Percentiles rank a stretch among this genome's conserved stretches.
phyloP scores from a whole-genome alignment of 768 basidiomycete genomes.

The Tubosaeta sp. region DNA sequence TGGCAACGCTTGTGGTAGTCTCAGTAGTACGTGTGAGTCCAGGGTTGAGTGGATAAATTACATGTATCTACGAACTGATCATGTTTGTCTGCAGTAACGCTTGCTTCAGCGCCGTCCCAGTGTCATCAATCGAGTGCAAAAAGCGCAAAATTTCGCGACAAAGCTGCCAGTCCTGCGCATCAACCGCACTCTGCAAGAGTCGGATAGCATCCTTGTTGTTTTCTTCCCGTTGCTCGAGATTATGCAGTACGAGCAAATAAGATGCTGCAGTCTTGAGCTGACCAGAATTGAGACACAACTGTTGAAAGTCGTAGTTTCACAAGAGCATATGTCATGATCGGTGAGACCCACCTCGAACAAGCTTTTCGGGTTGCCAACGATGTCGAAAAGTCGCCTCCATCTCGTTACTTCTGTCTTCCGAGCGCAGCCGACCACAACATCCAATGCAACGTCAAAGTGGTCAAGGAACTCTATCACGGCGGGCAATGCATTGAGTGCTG shows the following conservation, averaged over 20 bases:
- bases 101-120: conserved; percentile 62
- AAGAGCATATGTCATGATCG: not conserved
- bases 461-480: conserved; percentile 87
- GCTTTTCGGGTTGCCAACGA: conserved; percentile 85
- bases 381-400: conserved; percentile 85
- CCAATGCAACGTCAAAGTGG: conserved; percentile 85
- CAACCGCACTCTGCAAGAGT: conserved; percentile 71
- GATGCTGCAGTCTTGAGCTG: conserved; percentile 86
- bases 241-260: conserved; percentile 91
- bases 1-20: too few species aligned
- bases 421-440: conserved; percentile 94
- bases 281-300: conserved; percentile 72
- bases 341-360: conserved; percentile 75
- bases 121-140: conserved; percentile 87
- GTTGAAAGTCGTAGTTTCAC: not conserved
- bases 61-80: conserved; percentile 4
- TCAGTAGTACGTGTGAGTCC: too few species aligned
- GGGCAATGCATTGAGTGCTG: conserved; percentile 44
- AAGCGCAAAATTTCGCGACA: conserved; percentile 92
- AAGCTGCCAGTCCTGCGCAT: conserved; percentile 81
- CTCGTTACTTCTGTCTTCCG: conserved; percentile 92
- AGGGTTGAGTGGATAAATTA: not conserved
- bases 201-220: conserved; percentile 73
- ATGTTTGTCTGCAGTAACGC: conserved; percentile 56
- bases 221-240: conserved; percentile 85